Percentiles rank a stretch among this genome's conserved stretches.
Conservation (phyloP, 2,329 filamentous ascomycete genomes). For the Fusarium globosum region DNA sequence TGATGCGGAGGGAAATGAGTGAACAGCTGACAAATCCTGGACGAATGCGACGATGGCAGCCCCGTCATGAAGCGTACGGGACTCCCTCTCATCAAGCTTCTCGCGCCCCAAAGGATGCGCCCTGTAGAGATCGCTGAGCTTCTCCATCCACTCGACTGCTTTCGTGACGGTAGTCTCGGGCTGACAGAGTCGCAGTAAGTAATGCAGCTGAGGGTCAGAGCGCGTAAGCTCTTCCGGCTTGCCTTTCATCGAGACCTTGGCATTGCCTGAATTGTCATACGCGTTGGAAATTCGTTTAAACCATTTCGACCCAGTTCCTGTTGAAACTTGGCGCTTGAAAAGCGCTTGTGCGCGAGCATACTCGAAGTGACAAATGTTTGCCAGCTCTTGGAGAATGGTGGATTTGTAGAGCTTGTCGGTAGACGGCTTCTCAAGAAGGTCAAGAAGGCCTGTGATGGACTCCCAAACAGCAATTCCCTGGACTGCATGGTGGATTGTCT, state of each 20-base stretch:
- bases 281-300: slow-evolving; percentile 55
- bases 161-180: slow-evolving; percentile 48
- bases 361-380: slow-evolving; percentile 58
- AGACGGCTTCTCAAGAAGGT: slow-evolving; percentile 39
- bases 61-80: slow-evolving; percentile 51
- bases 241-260: slow-evolving; percentile 54
- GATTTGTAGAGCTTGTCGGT: slow-evolving; percentile 48
- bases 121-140: slow-evolving; percentile 53
- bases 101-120: slow-evolving; percentile 49
- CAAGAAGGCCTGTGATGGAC: slow-evolving; percentile 53
- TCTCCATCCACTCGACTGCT: slow-evolving; percentile 55
- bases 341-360: slow-evolving; percentile 52
- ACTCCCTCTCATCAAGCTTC: slow-evolving; percentile 48
- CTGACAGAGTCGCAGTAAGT: slow-evolving; percentile 58
- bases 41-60: slow-evolving; percentile 54
- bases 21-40: slow-evolving; percentile 49
- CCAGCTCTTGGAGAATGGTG: slow-evolving; percentile 58
- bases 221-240: slow-evolving; percentile 54
- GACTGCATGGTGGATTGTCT: slow-evolving; percentile 52
- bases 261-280: slow-evolving; percentile 50
- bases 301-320: slow-evolving; percentile 49
- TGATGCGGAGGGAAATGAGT: slow-evolving; percentile 52
- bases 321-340: slow-evolving; percentile 56
- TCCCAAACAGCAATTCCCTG: slow-evolving; percentile 53
- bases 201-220: slow-evolving; percentile 55